Percentiles rank a stretch among this genome's conserved stretches.
Evolutionary conservation across 345 rosid genomes (phyloP).

Genomic region (Dimocarpus longan): DNA sequence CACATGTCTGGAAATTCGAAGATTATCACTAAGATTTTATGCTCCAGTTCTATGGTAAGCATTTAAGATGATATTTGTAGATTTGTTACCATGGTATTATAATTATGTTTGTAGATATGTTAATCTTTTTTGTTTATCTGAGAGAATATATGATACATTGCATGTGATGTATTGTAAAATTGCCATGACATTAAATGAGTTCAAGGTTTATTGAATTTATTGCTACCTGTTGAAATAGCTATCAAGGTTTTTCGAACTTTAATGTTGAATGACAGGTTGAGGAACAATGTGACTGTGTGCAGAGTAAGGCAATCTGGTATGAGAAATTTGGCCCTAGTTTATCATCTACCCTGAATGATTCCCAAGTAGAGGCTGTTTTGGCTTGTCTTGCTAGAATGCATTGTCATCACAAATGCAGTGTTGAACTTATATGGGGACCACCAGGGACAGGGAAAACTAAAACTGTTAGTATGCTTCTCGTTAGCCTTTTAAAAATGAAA

Average conservation of each 20-base stretch:
- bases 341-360: neutral
- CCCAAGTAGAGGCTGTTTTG: neutral
- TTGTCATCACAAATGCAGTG: neutral
- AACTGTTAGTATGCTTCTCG: neutral
- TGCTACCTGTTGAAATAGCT: neutral
- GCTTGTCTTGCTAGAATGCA: neutral
- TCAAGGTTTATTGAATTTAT: neutral
- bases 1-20: constrained; percentile 29
- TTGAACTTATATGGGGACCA: neutral
- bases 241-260: neutral
- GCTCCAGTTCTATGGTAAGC: constrained; percentile 36
- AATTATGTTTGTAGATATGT: neutral
- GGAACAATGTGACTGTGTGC: neutral
- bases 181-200: neutral
- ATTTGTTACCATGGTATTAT: neutral
- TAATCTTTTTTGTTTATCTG: neutral
- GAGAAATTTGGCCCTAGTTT: neutral
- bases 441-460: neutral
- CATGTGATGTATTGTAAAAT: neutral
- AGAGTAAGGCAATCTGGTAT: neutral
- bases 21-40: constrained; percentile 30
- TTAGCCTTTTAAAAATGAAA: neutral
- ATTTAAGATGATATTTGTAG: neutral
- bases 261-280: neutral
- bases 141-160: neutral